These are phyloP conservation scores for Corymbia citriodora DNA, from an alignment of 441 rosid species.

Conservation along the genomic window DNA sequence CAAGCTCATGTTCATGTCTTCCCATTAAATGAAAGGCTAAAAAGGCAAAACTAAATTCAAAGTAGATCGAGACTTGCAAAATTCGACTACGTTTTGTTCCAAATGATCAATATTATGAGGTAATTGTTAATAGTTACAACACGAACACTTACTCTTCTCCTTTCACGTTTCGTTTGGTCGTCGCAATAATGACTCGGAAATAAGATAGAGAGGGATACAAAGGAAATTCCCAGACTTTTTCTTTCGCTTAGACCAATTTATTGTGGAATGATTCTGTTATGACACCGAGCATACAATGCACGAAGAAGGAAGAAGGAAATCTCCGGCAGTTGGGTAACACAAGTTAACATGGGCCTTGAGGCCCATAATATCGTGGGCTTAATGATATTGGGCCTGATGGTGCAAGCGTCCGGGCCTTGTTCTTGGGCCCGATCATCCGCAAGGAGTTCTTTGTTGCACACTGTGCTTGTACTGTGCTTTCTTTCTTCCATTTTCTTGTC, in stretches of 20 bases:
- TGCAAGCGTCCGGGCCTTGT: not conserved
- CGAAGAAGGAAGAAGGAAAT: not conserved
- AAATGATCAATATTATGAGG: not conserved
- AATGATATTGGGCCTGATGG: not conserved
- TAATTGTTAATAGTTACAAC: not conserved
- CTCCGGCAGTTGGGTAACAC: not conserved
- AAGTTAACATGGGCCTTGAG: not conserved
- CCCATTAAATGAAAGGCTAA: not conserved
- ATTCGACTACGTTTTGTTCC: not conserved
- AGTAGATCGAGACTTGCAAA: not conserved
- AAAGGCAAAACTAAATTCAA: not conserved
- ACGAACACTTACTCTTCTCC: not conserved
- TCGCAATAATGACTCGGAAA: not conserved
- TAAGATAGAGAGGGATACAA: not conserved
- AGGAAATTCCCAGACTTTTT: not conserved
- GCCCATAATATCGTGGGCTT: not conserved
- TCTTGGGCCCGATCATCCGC: not conserved
- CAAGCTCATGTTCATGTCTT: not conserved
- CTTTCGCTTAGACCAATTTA: not conserved
- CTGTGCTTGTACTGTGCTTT: not conserved
- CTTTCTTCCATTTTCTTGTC: not conserved
- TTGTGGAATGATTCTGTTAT: not conserved
- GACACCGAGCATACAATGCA: not conserved
- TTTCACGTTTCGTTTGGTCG: not conserved
- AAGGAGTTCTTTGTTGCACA: not conserved